Percentiles rank a stretch among this genome's conserved stretches.
Evolutionary conservation across 345 rosid genomes (phyloP).

Genomic region (Zanthoxylum bungeanum): DNA sequence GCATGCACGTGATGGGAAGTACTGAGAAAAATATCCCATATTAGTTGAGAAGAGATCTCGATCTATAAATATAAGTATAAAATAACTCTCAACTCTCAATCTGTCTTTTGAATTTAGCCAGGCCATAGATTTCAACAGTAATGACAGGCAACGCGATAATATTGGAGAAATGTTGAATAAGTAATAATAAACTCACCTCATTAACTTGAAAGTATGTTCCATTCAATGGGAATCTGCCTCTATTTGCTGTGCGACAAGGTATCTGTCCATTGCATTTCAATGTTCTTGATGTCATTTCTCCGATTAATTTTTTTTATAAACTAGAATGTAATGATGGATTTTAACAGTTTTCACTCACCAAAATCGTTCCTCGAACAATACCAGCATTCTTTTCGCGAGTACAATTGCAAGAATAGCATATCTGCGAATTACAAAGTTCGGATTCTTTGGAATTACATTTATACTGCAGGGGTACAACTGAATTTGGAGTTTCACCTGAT

Average conservation of each 20-base stretch:
- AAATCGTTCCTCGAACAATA: constrained; percentile 50
- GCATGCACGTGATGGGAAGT: no score
- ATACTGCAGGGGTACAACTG: constrained; percentile 26
- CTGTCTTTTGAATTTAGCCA: no score
- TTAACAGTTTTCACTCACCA: constrained; percentile 39
- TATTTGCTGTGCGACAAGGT: constrained; percentile 60
- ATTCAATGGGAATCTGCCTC: constrained; percentile 60
- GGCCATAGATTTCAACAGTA: no score
- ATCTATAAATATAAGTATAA: no score
- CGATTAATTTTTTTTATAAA: not conserved
- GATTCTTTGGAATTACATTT: constrained; percentile 30
- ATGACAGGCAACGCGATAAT: not conserved
- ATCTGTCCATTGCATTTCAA: constrained; percentile 34
- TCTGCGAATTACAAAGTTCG: constrained; percentile 26
- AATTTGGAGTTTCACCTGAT: constrained; percentile 46
- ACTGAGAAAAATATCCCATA: no score
- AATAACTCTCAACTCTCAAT: no score
- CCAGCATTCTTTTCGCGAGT: constrained; percentile 20
- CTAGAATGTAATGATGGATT: not conserved
- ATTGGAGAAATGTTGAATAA: not conserved
- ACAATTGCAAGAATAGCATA: constrained; percentile 36
- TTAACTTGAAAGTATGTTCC: constrained; percentile 81
- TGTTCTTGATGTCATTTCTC: not conserved
- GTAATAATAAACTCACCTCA: constrained; percentile 46
- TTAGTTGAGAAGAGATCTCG: no score